Evolutionary conservation across 2,329 filamentous ascomycete species (phyloP), one percentile per base, ranked within the genome.

Genomic region (Monilinia polystroma): DNA sequence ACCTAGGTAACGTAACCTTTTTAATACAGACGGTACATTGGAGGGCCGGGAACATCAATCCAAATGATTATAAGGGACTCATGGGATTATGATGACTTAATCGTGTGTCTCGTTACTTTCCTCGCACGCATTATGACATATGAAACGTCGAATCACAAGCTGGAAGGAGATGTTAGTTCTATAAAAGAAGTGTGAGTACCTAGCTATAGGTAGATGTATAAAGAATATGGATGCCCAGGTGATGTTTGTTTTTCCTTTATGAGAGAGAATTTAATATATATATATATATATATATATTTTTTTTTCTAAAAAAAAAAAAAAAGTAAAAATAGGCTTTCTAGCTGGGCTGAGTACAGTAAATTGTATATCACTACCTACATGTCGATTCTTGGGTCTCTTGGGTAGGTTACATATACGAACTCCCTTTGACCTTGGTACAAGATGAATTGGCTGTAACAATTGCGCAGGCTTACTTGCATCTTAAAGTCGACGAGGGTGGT

Each of bases 391-490:
- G 23, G 54, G 32, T 59, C 54, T 35, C 53, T 41, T 41, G 11
- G 38, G 38, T 41, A 41, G 38, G 63, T 65, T 45, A 58, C 45
- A 51, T 52, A 65, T 59, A 59, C 63, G 54, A 54, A 59, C 45
- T 58, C 58, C 54, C 63, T 58, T 58, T 43, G 43, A 52, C 41
- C 62, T 55, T 47, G 41, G 26, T 49, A 38, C 7, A 35, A 35
- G 32, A 35, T 35, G 32, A 35, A 35, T 20, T 14, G 45, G 6
- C 12, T 14, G 59, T 52, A 41, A 52, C 47, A 4, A 41, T 35
- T 23, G 43, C n/a, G 52, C 47, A 52, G 54, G 63, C 54, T 65
- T 53, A 65, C 63, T 16, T 52, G 63, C 55, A 65, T 65, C 58
- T 41, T 16, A 43, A 38, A 18, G 18, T 18, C 29, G 53, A 51